Evolutionary conservation across 371 early-diverging fungal genomes (phyloP).

Genomic region (Mucor indicus): DNA sequence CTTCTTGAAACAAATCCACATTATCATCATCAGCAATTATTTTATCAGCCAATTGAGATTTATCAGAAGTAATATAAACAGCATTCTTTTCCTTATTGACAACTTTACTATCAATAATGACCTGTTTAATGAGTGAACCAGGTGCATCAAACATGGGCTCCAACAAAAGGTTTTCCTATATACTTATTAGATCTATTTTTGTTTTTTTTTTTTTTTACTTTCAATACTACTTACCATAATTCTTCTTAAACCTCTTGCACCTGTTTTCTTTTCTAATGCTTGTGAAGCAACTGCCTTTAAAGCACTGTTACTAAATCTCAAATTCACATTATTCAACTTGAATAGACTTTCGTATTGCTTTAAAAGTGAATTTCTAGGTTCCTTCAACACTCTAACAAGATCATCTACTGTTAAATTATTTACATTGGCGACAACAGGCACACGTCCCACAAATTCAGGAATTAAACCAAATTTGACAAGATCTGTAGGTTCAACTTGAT

Average conservation of each 20-base stretch:
- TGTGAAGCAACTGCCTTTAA: slow-evolving; percentile 68
- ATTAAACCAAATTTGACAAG: slow-evolving; percentile 86
- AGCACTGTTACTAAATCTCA: slow-evolving; percentile 73
- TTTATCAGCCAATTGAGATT: slow-evolving; percentile 20
- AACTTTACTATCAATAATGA: slow-evolving; percentile 69
- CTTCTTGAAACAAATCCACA: background rate
- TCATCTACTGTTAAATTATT: slow-evolving; percentile 67
- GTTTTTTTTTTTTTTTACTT: background rate
- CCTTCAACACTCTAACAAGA: slow-evolving; percentile 75
- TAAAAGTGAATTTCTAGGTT: slow-evolving; percentile 82
- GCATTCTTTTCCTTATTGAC: slow-evolving; percentile 18
- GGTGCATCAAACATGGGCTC: slow-evolving; percentile 86
- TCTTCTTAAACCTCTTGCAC: slow-evolving; percentile 85
- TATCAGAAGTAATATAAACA: slow-evolving; percentile 18
- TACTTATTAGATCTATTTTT: background rate
- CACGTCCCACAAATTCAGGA: slow-evolving; percentile 88
- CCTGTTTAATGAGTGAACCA: slow-evolving; percentile 65
- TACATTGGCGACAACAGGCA: slow-evolving; percentile 87
- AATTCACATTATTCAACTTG: slow-evolving; percentile 55
- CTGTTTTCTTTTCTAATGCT: slow-evolving; percentile 82
- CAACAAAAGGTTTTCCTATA: slow-evolving; percentile 66
- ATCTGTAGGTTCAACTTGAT: slow-evolving; percentile 49
- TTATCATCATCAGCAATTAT: slow-evolving; percentile 23
- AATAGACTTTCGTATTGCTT: slow-evolving; percentile 83
- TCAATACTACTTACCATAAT: slow-evolving; percentile 62